Conservation (phyloP, 805 yeast species). For the Scheffersomyces lignosus region DNA sequence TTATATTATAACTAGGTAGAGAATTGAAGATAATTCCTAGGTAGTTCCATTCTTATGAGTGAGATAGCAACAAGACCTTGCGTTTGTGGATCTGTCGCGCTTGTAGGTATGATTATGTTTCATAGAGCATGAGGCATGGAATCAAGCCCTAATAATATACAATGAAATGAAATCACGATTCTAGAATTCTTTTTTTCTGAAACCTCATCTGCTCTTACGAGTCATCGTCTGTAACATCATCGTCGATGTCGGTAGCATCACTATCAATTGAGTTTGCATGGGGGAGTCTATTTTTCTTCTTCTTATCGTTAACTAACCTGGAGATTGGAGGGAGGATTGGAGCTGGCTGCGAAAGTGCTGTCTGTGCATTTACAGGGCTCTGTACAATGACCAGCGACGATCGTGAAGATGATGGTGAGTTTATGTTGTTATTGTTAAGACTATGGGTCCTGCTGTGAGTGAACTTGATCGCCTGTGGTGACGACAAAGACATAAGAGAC, state of each 20-base stretch:
- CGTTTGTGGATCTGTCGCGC: too few species aligned
- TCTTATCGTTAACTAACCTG: constrained; percentile 4
- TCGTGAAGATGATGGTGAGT: constrained; percentile 7
- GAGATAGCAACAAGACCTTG: too few species aligned
- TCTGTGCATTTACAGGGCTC: constrained; percentile 9
- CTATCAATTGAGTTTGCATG: constrained; percentile 7
- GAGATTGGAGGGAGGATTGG: constrained; percentile 10
- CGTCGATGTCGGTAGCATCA: constrained; percentile 15
- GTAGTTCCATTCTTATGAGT: too few species aligned
- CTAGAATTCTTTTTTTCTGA: too few species aligned
- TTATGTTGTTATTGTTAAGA: constrained; percentile 2
- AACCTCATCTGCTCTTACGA: too few species aligned
- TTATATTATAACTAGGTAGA: too few species aligned
- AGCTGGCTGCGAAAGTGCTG: constrained; percentile 1
- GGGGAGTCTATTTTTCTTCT: constrained; percentile 5
- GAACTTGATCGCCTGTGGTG: constrained; percentile 42
- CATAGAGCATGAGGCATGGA: too few species aligned
- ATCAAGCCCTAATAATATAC: too few species aligned
- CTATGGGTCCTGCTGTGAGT: constrained; percentile 10
- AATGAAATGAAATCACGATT: too few species aligned
- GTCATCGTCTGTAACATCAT: constrained; percentile 14
- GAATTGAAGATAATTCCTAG: too few species aligned
- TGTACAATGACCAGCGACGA: constrained; percentile 5
- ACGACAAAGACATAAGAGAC: constrained; percentile 55
- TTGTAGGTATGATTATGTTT: too few species aligned